Evolutionary conservation across 768 basidiomycete genomes (phyloP).

Genomic region (Mycena polygramma): DNA sequence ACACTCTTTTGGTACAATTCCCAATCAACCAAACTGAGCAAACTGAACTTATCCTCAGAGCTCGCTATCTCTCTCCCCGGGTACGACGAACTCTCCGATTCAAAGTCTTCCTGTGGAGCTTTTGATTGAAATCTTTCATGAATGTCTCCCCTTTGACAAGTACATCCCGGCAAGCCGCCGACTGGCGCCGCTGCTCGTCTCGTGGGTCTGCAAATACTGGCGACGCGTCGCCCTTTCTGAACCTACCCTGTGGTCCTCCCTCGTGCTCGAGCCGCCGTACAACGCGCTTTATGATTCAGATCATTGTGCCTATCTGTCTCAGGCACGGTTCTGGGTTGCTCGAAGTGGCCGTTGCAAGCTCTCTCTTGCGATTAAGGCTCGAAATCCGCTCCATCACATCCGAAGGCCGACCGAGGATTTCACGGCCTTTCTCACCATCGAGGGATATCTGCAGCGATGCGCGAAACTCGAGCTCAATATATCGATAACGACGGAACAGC

Average conservation of each 20-base stretch:
- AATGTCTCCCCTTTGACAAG: background rate
- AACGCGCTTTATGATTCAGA: too few relatives aligned
- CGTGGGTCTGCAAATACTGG: constrained; percentile 10
- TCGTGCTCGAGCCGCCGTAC: background rate
- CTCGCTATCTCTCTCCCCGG: too few relatives aligned
- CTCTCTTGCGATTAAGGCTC: background rate
- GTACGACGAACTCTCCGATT: background rate
- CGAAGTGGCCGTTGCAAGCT: constrained; percentile 3
- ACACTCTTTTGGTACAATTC: too few relatives aligned
- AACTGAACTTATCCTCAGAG: background rate
- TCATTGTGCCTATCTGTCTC: background rate
- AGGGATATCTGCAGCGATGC: constrained; percentile 15
- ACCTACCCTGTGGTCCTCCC: background rate
- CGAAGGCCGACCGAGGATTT: background rate
- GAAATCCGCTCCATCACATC: too few relatives aligned
- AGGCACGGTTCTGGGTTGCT: constrained; percentile 4
- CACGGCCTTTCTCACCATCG: constrained; percentile 11
- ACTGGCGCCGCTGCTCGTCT: constrained; percentile 3
- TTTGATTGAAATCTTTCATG: constrained; percentile 7
- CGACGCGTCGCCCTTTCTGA: background rate
- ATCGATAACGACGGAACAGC: background rate
- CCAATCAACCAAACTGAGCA: too few relatives aligned
- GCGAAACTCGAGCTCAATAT: constrained; percentile 6
- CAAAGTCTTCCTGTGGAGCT: constrained; percentile 15
- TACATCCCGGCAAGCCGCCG: background rate